Percentiles rank a stretch among this genome's conserved stretches.
Evolutionary conservation across 176 grass and related monocot species (phyloP).

Genomic region (Phragmites australis): DNA sequence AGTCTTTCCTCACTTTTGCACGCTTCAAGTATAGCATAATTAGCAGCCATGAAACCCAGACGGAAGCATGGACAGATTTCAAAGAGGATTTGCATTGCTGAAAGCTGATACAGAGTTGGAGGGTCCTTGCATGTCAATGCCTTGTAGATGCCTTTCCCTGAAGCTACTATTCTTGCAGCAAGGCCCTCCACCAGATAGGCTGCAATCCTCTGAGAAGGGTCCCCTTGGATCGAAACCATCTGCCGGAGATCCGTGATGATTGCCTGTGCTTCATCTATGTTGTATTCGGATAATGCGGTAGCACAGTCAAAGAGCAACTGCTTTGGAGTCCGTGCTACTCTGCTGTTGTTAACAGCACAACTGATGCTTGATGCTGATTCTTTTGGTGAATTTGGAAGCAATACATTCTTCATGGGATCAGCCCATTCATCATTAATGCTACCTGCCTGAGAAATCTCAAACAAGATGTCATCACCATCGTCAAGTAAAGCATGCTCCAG

Average conservation of each 20-base stretch:
- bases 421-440: conserved; percentile 70
- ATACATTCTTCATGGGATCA: conserved; percentile 64
- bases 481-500: conserved; percentile 82
- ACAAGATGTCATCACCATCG: conserved; percentile 66
- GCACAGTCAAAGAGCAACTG: conserved; percentile 84
- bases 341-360: conserved; percentile 58
- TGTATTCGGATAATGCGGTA: conserved; percentile 67
- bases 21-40: conserved; percentile 85
- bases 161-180: conserved; percentile 85
- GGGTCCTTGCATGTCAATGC: conserved; percentile 91
- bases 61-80: conserved; percentile 94
- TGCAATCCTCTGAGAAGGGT: conserved; percentile 85
- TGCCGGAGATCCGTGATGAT: conserved; percentile 86
- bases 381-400: conserved; percentile 74
- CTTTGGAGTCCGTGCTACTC: conserved; percentile 71
- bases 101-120: conserved; percentile 84
- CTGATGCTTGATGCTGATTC: conserved; percentile 90
- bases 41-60: conserved; percentile 91
- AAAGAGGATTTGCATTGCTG: conserved; percentile 98
- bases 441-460: conserved; percentile 60
- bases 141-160: conserved; percentile 85
- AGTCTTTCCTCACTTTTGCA: conserved; percentile 82
- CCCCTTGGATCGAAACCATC: conserved; percentile 90
- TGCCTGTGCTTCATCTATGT: conserved; percentile 62
- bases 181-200: conserved; percentile 91